Conservation (phyloP, 495 filamentous ascomycete species). For the Cenococcum geophilum region DNA sequence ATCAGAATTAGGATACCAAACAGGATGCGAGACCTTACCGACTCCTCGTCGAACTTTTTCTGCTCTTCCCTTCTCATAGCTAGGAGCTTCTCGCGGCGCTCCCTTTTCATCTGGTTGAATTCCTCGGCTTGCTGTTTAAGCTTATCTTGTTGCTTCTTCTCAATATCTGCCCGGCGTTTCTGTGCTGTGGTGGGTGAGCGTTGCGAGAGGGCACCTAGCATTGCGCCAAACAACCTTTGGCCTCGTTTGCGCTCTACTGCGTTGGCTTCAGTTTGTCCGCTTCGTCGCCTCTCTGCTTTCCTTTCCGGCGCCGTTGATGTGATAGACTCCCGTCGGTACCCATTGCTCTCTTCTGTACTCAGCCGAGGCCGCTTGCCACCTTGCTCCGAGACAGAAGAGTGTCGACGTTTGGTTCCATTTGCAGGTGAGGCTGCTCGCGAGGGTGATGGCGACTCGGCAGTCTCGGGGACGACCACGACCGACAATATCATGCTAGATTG, state of each 20-base stretch:
- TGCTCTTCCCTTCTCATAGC: conserved; percentile 60
- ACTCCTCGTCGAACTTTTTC: conserved; percentile 68
- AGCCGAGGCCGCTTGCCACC: conserved; percentile 48
- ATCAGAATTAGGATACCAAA: conserved; percentile 20
- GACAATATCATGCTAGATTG: conserved; percentile 52
- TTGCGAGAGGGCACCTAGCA: conserved; percentile 84
- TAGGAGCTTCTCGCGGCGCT: conserved; percentile 55
- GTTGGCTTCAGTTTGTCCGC: conserved; percentile 39
- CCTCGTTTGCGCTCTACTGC: conserved; percentile 82
- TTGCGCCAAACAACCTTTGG: conserved; percentile 80
- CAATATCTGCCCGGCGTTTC: conserved; percentile 78
- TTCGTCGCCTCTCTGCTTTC: conserved; percentile 42
- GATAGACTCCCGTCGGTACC: conserved; percentile 10
- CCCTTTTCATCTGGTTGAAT: conserved; percentile 60
- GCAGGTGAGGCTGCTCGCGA: conserved; percentile 26
- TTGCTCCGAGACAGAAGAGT: conserved; percentile 51
- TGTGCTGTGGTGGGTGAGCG: conserved; percentile 60
- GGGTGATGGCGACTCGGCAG: conserved; percentile 32
- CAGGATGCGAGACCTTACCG: conserved; percentile 48
- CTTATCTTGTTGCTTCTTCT: conserved; percentile 82
- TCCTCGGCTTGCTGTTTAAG: conserved; percentile 66
- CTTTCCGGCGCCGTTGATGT: conserved; percentile 25
- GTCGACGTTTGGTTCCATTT: conserved; percentile 47
- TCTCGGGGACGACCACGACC: conserved; percentile 57
- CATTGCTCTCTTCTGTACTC: conserved; percentile 5